Percentiles rank a stretch among this genome's conserved stretches.
These are phyloP conservation scores for Fraxinus americana DNA, from an alignment of 257 asterid species.

Conservation along the genomic window DNA sequence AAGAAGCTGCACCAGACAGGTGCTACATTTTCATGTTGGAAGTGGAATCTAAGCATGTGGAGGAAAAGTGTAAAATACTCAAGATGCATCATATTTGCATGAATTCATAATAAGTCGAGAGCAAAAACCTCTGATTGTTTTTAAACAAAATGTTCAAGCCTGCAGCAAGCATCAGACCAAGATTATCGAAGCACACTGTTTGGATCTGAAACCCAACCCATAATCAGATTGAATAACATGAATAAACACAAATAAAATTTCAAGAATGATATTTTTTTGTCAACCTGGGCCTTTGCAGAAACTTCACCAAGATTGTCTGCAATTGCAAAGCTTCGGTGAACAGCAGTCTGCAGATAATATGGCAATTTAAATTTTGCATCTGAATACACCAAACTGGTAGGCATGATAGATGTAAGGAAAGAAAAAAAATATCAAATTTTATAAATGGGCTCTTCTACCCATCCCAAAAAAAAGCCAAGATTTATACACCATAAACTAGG, in stretches of 20 bases:
- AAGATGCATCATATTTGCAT: background rate
- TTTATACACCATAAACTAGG: background rate
- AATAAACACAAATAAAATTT: background rate
- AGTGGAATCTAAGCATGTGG: constrained; percentile 5
- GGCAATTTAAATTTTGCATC: constrained; percentile 23
- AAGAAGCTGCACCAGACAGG: too few relatives aligned
- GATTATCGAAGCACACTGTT: constrained; percentile 92
- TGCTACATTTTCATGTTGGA: background rate
- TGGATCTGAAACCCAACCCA: constrained; percentile 70
- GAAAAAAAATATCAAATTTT: background rate
- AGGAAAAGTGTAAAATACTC: background rate
- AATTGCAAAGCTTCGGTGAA: constrained; percentile 91
- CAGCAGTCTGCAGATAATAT: constrained; percentile 68
- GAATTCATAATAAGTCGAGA: constrained; percentile 2
- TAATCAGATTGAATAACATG: constrained; percentile 24
- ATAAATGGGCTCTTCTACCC: background rate
- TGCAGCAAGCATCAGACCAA: constrained; percentile 91
- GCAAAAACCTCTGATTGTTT: constrained; percentile 68
- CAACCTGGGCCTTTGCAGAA: constrained; percentile 93
- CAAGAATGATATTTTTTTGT: background rate
- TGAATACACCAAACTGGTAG: constrained; percentile 19
- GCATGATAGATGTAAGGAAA: constrained; percentile 11
- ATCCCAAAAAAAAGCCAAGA: background rate
- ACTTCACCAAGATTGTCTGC: constrained; percentile 91
- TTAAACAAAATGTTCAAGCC: constrained; percentile 59